phyloP scores from a whole-genome alignment of 179 eudicot species.

The Camellia oleifera region DNA sequence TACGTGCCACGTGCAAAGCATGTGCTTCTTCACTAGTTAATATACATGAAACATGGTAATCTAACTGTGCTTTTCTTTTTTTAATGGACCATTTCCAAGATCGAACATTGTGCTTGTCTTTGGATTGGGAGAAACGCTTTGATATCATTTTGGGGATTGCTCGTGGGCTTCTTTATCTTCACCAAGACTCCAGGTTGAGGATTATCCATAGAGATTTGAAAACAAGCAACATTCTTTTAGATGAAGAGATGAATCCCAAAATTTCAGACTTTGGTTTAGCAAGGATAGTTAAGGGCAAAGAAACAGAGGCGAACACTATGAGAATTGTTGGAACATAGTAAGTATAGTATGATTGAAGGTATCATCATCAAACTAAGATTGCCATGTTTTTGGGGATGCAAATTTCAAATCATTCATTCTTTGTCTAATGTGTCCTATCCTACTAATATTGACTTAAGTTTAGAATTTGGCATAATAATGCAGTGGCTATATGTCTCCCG shows the following conservation, averaged over 20 bases:
- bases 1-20: no score
- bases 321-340: slow-evolving; percentile 37
- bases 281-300: slow-evolving; percentile 22
- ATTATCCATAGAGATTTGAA: slow-evolving; percentile 31
- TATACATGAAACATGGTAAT: not conserved
- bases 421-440: not conserved
- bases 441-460: not conserved
- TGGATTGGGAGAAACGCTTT: slow-evolving; percentile 32
- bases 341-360: slow-evolving; percentile 1
- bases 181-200: slow-evolving; percentile 30
- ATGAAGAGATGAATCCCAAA: slow-evolving; percentile 31
- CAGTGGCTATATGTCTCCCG: slow-evolving; percentile 20
- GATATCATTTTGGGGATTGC: slow-evolving; percentile 30
- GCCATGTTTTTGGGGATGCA: no score
- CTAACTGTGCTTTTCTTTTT: not conserved
- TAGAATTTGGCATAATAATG: not conserved
- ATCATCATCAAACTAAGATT: not conserved
- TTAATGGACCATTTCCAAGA: not conserved
- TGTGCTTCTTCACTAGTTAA: not conserved
- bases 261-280: slow-evolving; percentile 44
- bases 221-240: slow-evolving; percentile 30
- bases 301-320: slow-evolving; percentile 24
- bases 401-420: no score
- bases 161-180: slow-evolving; percentile 36
- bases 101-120: not conserved